Percentiles rank a stretch among this genome's conserved stretches.
Evolutionary conservation across 78 protist species (phyloP).

Genomic region (Dictyostelium capitatum): DNA sequence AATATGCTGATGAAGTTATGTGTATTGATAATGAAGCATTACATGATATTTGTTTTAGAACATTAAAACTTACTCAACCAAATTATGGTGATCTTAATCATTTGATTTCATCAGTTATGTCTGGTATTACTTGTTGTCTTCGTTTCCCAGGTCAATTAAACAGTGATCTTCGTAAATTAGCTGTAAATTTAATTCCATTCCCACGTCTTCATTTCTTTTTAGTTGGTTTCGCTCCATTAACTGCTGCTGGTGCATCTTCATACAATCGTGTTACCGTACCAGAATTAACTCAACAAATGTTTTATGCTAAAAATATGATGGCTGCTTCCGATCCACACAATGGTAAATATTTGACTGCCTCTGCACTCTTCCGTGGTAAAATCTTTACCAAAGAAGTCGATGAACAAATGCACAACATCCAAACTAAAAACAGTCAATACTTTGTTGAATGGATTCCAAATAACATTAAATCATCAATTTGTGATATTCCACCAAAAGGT

Average conservation of each 20-base stretch:
- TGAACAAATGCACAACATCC: constrained; percentile 97
- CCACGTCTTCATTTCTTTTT: constrained; percentile 99
- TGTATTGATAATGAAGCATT: constrained; percentile 99
- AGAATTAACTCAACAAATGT: constrained; percentile 99
- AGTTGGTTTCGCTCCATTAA: constrained; percentile 98
- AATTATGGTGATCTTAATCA: constrained; percentile 98
- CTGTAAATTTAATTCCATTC: constrained; percentile 99
- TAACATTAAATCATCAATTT: constrained; percentile 98
- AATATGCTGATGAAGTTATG: constrained; percentile 97
- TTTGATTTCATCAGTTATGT: constrained; percentile 98
- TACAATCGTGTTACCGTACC: constrained; percentile 97
- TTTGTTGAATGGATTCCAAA: constrained; percentile 99
- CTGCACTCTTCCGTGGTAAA: constrained; percentile 98
- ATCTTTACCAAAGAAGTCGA: constrained; percentile 98
- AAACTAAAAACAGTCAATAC: constrained; percentile 95
- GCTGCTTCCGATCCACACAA: constrained; percentile 99
- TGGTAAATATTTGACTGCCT: constrained; percentile 98
- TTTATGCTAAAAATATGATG: constrained; percentile 99
- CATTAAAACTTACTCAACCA: constrained; percentile 96
- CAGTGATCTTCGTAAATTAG: constrained; percentile 98
- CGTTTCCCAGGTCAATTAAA: constrained; percentile 99
- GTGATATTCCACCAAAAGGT: constrained; percentile 99
- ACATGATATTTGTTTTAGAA: constrained; percentile 97
- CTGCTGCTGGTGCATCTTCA: constrained; percentile 87
- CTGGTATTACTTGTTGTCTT: constrained; percentile 97